Conservation (phyloP, 73 alveolate genomes). For the Tetrahymena thermophila region DNA sequence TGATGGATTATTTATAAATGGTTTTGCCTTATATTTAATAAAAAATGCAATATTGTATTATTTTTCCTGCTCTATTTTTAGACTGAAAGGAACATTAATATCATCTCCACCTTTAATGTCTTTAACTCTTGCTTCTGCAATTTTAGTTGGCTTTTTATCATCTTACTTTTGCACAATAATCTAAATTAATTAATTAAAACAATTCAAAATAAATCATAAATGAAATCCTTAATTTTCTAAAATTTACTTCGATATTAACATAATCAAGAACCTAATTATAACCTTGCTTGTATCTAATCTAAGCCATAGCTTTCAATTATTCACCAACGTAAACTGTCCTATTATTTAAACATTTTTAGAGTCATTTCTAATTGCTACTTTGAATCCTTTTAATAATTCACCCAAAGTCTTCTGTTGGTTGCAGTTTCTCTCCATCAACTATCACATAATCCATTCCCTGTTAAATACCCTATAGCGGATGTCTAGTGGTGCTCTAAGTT, state of each 20-base stretch:
- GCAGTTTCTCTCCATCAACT: background rate
- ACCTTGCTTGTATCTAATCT: background rate
- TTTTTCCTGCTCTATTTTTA: background rate
- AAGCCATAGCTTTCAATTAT: background rate
- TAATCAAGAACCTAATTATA: background rate
- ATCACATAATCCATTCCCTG: background rate
- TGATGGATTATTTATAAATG: background rate
- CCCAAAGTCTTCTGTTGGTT: background rate
- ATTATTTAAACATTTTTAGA: background rate
- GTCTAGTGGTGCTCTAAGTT: background rate
- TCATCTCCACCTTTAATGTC: background rate
- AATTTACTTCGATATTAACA: background rate
- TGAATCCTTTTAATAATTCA: background rate
- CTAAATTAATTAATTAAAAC: background rate
- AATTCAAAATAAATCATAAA: background rate
- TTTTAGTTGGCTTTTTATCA: background rate
- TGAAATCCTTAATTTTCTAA: background rate
- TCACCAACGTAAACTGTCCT: background rate
- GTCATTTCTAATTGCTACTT: background rate
- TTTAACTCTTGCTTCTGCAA: background rate
- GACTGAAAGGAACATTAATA: background rate
- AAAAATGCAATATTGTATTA: background rate
- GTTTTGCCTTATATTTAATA: background rate
- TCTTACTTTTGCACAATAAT: background rate
- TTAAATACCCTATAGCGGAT: background rate